Evolutionary conservation across 768 basidiomycete genomes (phyloP), one percentile per base, ranked within the genome.

Genomic region (Gloeostereum incarnatum): DNA sequence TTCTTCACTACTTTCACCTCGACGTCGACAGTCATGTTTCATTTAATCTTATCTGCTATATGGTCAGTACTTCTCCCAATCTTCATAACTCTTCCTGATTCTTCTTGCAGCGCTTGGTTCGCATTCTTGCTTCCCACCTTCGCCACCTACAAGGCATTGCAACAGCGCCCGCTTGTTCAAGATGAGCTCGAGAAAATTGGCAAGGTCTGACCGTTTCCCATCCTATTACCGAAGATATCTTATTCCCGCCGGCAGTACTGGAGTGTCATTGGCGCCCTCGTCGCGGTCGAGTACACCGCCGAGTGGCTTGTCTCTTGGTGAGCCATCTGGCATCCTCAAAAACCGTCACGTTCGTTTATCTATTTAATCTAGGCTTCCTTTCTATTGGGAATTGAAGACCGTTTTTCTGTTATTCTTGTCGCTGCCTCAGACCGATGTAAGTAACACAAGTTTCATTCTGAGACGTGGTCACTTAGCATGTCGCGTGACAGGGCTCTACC

Each of bases 321-420:
- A 39, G 72, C 55, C 17, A 40, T 24, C 6, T 20, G 23, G 18
- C 33, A 21, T 13, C 27, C 38, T 10, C 18, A 35, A 9, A 33
- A 8, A 39, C 8, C 26, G n/a, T n/a, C n/a, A 39, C 37, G 31
- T 45, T 38, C 40, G 34, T 45, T 51, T 23, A 55, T 39, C 38
- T 14, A 27, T n/a, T 5, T 38, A 26, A 17, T 35, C 33, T 48
- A 82, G 82, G 82, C 49, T 85, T 29, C 82, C 83, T 5, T 81
- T 86, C 52, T 85, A 84, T 51, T 82, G 75, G 75, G 83, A 85
- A 49, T 31, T 73, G 37, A 76, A 82, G 48, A 81, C 77, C n/a
- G 17, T 75, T 3, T 75, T 83, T 52, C 52, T 85, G 3, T 62
- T 85, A 18, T 85, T 77, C 60, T 54, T 85, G 31, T 59, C 80